Percentiles rank a stretch among this genome's conserved stretches.
phyloP scores from a whole-genome alignment of 441 rosid species.

The Theobroma grandiflorum region DNA sequence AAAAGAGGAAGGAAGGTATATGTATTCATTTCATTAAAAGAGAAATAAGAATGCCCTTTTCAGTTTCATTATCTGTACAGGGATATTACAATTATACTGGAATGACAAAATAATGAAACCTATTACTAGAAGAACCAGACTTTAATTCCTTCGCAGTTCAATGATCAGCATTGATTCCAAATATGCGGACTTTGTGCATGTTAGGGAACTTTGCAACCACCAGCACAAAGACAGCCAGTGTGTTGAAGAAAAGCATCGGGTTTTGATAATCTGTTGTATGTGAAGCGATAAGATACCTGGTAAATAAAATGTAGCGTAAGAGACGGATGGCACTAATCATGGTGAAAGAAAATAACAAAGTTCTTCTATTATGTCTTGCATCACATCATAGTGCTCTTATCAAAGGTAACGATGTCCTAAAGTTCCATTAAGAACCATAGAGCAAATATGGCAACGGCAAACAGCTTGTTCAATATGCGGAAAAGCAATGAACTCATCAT shows the following conservation, averaged over 20 bases:
- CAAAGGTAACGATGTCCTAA: not conserved
- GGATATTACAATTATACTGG: slow-evolving; percentile 34
- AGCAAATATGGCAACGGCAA: not conserved
- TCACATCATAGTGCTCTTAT: not conserved
- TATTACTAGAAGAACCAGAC: slow-evolving; percentile 13
- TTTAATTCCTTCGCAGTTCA: slow-evolving; percentile 33
- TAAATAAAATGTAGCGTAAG: slow-evolving; percentile 20
- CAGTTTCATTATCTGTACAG: slow-evolving; percentile 49
- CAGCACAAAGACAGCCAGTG: slow-evolving; percentile 82
- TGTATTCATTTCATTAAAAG: slow-evolving; percentile 24
- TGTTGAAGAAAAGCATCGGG: slow-evolving; percentile 89
- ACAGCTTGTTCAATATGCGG: slow-evolving; percentile 1
- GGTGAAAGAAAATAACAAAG: not conserved
- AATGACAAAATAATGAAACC: slow-evolving; percentile 34
- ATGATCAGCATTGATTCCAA: slow-evolving; percentile 83
- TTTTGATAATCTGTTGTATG: slow-evolving; percentile 92
- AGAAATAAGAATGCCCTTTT: slow-evolving; percentile 31
- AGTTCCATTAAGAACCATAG: not conserved
- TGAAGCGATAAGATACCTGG: slow-evolving; percentile 92
- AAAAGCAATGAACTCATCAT: slow-evolving; percentile 30
- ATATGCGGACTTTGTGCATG: slow-evolving; percentile 98
- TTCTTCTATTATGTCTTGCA: not conserved
- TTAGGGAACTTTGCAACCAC: slow-evolving; percentile 95
- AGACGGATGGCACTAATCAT: not conserved
- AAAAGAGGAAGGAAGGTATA: slow-evolving; percentile 22